Conservation (phyloP, 768 basidiomycete species). For the Boletus sp. region DNA sequence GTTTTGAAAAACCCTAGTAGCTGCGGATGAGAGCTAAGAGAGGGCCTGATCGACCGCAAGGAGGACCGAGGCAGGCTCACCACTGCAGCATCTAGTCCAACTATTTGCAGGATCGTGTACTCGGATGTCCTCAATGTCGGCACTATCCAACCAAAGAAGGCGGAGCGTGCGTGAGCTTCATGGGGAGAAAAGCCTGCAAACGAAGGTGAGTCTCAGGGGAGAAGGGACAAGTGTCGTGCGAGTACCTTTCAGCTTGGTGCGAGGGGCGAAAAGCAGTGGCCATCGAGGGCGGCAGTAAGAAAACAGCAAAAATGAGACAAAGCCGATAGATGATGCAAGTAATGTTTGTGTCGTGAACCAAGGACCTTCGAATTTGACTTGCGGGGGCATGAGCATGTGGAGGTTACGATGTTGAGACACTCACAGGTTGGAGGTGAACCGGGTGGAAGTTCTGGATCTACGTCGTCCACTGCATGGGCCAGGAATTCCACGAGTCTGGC, state of each 20-base stretch:
- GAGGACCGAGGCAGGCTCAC: conserved; percentile 43
- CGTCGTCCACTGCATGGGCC: conserved; percentile 27
- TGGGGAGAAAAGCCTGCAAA: conserved; percentile 83
- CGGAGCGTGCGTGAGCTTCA: conserved; percentile 81
- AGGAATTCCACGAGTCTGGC: conserved; percentile 12
- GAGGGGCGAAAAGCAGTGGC: conserved; percentile 87
- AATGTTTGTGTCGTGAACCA: conserved; percentile 93
- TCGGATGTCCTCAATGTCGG: conserved; percentile 90
- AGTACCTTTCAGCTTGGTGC: conserved; percentile 90
- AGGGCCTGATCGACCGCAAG: not conserved
- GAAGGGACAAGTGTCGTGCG: not conserved
- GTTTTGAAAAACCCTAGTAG: conserved; percentile 94
- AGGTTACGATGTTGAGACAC: conserved; percentile 22
- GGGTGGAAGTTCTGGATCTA: conserved; percentile 48
- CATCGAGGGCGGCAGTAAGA: conserved; percentile 85
- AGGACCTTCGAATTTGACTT: conserved; percentile 84
- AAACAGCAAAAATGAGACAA: conserved; percentile 81
- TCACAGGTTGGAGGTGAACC: conserved; percentile 63
- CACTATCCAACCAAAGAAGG: conserved; percentile 95
- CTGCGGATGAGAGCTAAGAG: conserved; percentile 38
- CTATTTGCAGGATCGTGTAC: conserved; percentile 91
- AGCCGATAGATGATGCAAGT: conserved; percentile 73
- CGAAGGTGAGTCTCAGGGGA: not conserved
- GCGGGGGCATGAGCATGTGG: conserved; percentile 2
- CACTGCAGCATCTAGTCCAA: conserved; percentile 95